Evolutionary conservation across 176 grass and related monocot species (phyloP), one percentile per base, ranked within the genome.

Genomic region (Triticum turgidum): DNA sequence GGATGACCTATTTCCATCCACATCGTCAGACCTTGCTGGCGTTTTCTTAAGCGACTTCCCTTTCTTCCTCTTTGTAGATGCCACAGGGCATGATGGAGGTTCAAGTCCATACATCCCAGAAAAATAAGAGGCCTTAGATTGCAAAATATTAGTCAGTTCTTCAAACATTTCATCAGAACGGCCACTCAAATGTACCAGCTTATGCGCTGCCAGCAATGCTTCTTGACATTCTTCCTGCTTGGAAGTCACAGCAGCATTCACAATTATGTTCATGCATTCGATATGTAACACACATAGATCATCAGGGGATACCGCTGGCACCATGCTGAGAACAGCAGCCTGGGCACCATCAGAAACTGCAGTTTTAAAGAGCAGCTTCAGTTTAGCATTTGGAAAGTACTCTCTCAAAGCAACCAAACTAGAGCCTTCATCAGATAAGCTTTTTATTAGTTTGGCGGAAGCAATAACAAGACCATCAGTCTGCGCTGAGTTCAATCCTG

Each of bases 161-260:
- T 98, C 85, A 82, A 98, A 91, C 87, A 96, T 89, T 77, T 95
- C 87, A 77, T 96, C 92, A 73, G 87, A 94, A 51, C 81, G 88
- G 58, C 83, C 88, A 86, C 78, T 89, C 59, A 74, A 77, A 86
- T 86, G 51, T 63, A 96, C 87, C 69, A 98, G 84, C 77, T 90
- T 98, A 64, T 88, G 96, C 70, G 89, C 92, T 45, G 82, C 90
- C 72, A 89, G n/a, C 33, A 88, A 75, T 51, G 77, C 56, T 83
- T 69, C 74, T 49, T 94, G 88, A 66, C 84, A 91, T 61, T 95
- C 90, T 80, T 89, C 80, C 80, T 92, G 88, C 64, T 83, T 76
- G 75, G 84, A 88, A 66, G 93, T 56, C n/a, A n/a, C 87, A 87
- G 45, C 76, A 61, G 88, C 84, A 85, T 85, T 98, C 21, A 68